These are phyloP conservation scores for Fusarium nurragi DNA, from an alignment of 2,329 filamentous ascomycete genomes.

Conservation along the genomic window DNA sequence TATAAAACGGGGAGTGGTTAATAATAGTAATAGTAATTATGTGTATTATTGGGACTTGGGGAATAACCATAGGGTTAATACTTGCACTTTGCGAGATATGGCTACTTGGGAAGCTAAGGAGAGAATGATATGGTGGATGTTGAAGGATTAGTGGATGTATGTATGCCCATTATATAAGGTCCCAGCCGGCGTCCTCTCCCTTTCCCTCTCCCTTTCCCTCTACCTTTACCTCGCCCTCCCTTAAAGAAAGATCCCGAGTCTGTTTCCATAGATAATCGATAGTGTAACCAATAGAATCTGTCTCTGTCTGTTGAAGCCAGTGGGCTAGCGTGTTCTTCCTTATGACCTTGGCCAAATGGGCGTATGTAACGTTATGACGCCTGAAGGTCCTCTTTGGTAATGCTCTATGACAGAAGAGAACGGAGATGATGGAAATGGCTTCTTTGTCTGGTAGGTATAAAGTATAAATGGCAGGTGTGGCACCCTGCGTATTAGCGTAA, in stretches of 20 bases:
- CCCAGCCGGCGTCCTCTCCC: background rate
- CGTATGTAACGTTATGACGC: rapidly evolving
- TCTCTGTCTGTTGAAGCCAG: background rate
- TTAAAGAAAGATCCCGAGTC: background rate
- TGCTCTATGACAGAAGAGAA: background rate
- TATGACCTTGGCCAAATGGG: rapidly evolving
- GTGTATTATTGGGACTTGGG: background rate
- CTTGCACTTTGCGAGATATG: background rate
- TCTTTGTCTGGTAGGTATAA: background rate
- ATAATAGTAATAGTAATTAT: background rate
- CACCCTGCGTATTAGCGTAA: background rate
- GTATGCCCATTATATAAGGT: background rate
- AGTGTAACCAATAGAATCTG: background rate
- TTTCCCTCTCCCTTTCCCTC: background rate
- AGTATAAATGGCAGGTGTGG: background rate
- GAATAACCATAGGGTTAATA: background rate
- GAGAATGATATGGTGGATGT: background rate
- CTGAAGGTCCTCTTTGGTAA: rapidly evolving
- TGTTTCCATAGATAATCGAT: background rate
- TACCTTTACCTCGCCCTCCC: background rate
- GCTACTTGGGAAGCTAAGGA: background rate
- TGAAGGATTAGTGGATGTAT: background rate
- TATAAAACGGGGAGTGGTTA: background rate
- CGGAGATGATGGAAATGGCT: background rate
- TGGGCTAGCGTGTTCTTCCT: rapidly evolving